Base-by-base conservation (phyloP, 106 monocot genomes). In the Narthecium ossifragum region DNA sequence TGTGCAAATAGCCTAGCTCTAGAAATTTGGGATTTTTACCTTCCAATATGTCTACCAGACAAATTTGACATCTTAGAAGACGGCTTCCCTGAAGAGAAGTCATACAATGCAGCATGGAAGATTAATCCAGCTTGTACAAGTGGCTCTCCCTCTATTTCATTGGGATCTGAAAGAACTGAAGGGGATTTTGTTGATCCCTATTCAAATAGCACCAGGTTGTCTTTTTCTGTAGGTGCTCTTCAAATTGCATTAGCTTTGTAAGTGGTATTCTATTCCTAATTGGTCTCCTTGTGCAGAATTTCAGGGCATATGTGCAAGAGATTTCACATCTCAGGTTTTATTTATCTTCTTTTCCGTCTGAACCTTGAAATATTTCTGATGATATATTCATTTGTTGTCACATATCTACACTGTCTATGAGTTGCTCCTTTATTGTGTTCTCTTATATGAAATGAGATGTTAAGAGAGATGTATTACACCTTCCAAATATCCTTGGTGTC, bases 291-390 rank as follows among this genome's bases (percentile, higher is more conserved):
- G 3, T 74, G 52, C 51, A 88, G 88, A 61, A 68, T 21, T 61
- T 49, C 13, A 30, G 36, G 12, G 24, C 48, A 51, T 46, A 43
- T 31, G 39, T 17, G 31, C 45, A 59, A 61, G 53, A 58, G 13
- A 54, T 77, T 38, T 38, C 53, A 70, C 6, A 56, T 39, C 46
- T 67, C 79, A 71, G 88, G 88, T 75, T 50, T 38, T 56, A 26
- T 31, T 31, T 47, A 53, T 75, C 43, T 38, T 56, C 20, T 31
- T 31, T 47, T 54, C 6, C 33, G 41, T 39, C 32, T 34, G 48
- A 31, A 23, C 36, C 30, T 6, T 57, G 0, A 55, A 54, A 26
- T 29, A 13, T 46, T 55, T 29, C 22, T 66, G 27, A 41, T 41
- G 7, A 11, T 41, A 1, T 14, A 41, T 17, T 14, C 17, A 5